These are phyloP conservation scores for Cordyceps militaris DNA, from an alignment of 2,329 filamentous ascomycete species.

Conservation along the genomic window DNA sequence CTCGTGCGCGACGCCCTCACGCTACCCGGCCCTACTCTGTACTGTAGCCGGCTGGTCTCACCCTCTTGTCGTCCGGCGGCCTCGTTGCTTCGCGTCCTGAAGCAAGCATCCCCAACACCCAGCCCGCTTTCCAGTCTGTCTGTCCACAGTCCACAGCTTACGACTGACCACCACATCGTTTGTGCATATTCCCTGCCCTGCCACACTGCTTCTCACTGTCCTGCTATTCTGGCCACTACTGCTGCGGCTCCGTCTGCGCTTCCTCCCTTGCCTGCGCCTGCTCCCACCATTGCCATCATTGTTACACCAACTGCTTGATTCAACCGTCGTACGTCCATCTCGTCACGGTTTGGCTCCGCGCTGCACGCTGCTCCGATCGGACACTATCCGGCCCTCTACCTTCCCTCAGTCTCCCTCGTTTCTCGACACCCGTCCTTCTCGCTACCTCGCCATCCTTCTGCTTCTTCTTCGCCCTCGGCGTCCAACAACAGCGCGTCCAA, in stretches of 20 bases:
- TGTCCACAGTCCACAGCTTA: neutral
- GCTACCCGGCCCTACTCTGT: neutral
- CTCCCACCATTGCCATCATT: neutral
- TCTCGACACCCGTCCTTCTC: neutral
- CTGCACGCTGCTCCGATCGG: conserved; percentile 3
- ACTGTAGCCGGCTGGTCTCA: neutral
- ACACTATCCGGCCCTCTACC: neutral
- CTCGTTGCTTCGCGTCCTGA: conserved; percentile 2
- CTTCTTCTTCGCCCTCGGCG: neutral
- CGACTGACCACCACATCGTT: neutral
- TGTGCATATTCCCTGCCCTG: conserved; percentile 5
- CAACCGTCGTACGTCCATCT: neutral
- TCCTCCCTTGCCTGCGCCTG: neutral
- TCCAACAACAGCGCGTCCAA: neutral
- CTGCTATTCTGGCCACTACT: neutral
- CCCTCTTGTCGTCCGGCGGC: neutral
- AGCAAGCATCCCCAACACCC: no score
- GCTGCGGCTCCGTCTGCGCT: conserved; percentile 1
- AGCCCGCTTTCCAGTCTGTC: neutral
- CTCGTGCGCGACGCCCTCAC: neutral
- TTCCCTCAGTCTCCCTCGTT: neutral
- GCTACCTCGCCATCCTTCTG: neutral
- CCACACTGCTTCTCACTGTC: neutral
- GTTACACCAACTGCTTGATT: neutral
- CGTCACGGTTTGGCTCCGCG: conserved; percentile 2